phyloP scores from a whole-genome alignment of 495 filamentous ascomycete genomes.

The Penicillium diatomitis region DNA sequence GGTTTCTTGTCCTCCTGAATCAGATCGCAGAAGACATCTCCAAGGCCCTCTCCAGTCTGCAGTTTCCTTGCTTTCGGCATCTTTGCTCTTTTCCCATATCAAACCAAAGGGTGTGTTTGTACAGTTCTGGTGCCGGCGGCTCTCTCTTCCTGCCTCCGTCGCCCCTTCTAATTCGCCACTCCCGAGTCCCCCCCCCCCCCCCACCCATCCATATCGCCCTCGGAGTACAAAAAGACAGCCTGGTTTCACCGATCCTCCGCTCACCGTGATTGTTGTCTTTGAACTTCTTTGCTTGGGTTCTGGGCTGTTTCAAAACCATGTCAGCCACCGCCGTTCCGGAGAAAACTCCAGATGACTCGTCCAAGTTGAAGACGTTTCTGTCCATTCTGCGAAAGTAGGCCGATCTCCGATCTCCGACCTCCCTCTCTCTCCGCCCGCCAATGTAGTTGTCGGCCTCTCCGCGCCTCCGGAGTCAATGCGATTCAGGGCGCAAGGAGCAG shows the following conservation, averaged over 20 bases:
- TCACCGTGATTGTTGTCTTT: not conserved
- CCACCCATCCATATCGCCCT: slow-evolving; percentile 1
- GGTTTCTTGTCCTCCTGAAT: too few relatives aligned
- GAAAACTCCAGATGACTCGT: slow-evolving; percentile 66
- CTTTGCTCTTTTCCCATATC: too few relatives aligned
- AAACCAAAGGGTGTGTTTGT: too few relatives aligned
- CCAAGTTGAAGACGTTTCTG: slow-evolving; percentile 76
- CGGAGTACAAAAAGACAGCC: not conserved
- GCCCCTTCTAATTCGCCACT: not conserved
- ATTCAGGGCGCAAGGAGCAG: too few relatives aligned
- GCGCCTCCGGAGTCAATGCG: too few relatives aligned
- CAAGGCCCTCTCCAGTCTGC: too few relatives aligned
- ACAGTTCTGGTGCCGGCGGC: too few relatives aligned
- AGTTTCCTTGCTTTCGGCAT: too few relatives aligned
- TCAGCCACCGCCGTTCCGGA: slow-evolving; percentile 38
- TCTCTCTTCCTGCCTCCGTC: not conserved
- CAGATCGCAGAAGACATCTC: too few relatives aligned
- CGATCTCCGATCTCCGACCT: slow-evolving; percentile 1
- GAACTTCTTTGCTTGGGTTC: too few relatives aligned
- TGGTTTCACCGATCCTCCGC: slow-evolving; percentile 1
- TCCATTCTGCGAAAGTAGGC: slow-evolving; percentile 72
- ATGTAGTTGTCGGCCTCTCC: too few relatives aligned
- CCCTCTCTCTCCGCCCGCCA: not conserved
- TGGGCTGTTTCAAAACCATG: slow-evolving; percentile 13
- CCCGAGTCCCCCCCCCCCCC: not conserved